Conservation (phyloP, 2,329 filamentous ascomycete genomes). For the Zasmidium angulare region DNA sequence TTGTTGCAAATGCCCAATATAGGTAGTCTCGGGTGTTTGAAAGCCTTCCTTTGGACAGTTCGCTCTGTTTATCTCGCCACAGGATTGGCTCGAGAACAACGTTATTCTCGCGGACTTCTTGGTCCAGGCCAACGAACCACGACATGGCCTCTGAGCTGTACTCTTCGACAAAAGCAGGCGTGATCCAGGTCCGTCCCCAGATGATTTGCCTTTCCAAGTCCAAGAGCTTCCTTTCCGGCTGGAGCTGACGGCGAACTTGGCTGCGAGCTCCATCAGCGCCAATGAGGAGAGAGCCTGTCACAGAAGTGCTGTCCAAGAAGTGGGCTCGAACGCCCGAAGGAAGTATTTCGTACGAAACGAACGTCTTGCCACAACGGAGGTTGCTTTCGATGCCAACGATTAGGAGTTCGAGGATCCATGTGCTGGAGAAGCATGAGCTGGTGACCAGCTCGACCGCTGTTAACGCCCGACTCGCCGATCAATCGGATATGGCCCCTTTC, state of each 20-base stretch:
- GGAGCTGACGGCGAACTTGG: neutral
- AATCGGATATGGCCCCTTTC: neutral
- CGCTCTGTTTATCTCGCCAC: neutral
- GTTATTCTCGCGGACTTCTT: neutral
- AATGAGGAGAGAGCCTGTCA: slow-evolving; percentile 22
- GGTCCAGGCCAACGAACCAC: neutral
- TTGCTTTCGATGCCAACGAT: neutral
- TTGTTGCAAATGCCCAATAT: neutral
- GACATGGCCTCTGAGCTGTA: neutral
- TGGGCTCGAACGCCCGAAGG: neutral
- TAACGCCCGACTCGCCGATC: slow-evolving; percentile 5
- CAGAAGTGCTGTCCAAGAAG: slow-evolving; percentile 18
- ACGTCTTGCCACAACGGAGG: slow-evolving; percentile 7
- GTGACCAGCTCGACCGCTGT: slow-evolving; percentile 2
- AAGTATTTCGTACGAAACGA: slow-evolving; percentile 4
- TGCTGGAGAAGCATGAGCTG: slow-evolving; percentile 5
- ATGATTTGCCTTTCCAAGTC: neutral
- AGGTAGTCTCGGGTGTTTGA: neutral
- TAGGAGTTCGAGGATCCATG: slow-evolving; percentile 12
- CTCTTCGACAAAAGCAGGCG: neutral
- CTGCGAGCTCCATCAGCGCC: slow-evolving; percentile 24
- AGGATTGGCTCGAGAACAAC: neutral
- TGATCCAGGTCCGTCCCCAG: neutral
- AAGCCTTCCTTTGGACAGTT: neutral
- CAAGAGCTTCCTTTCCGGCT: neutral